Conservation (phyloP, 306 rosid genomes). For the Casuarina glauca region DNA sequence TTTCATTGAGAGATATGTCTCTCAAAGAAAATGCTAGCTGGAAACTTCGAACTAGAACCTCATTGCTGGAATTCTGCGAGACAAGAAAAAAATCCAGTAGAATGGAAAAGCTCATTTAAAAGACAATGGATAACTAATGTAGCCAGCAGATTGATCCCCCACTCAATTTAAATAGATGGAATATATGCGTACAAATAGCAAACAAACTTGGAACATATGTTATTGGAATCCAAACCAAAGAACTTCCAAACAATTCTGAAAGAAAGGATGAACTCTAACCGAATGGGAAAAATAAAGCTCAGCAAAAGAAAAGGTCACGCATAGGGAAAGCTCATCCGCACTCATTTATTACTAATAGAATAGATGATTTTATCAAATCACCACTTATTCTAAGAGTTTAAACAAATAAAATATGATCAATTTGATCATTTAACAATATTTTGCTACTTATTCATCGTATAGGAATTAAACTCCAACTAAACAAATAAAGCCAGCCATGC, state of each 20-base stretch:
- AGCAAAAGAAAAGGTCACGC: too few species aligned
- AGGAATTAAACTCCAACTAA: too few species aligned
- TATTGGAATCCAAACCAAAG: not conserved
- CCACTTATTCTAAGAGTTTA: too few species aligned
- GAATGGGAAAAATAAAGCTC: too few species aligned
- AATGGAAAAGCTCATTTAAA: conserved; percentile 14
- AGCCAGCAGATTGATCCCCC: not conserved
- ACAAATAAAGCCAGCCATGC: too few species aligned
- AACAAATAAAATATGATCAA: too few species aligned
- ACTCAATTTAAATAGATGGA: not conserved
- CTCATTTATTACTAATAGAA: too few species aligned
- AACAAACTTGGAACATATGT: not conserved
- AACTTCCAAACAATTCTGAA: not conserved
- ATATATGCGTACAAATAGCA: not conserved
- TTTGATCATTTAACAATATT: too few species aligned
- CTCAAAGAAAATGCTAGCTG: conserved; percentile 89
- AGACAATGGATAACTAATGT: conserved; percentile 3
- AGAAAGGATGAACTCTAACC: too few species aligned
- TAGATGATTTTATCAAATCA: too few species aligned
- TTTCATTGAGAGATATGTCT: conserved; percentile 62
- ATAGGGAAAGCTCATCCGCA: too few species aligned
- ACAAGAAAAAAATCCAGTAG: conserved; percentile 19
- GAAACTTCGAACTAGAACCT: conserved; percentile 76
- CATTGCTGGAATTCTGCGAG: conserved; percentile 75
- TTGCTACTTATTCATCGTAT: too few species aligned